Evolutionary conservation across 257 asterid species (phyloP), one percentile per base, ranked within the genome.

Genomic region (Phtheirospermum japonicum): DNA sequence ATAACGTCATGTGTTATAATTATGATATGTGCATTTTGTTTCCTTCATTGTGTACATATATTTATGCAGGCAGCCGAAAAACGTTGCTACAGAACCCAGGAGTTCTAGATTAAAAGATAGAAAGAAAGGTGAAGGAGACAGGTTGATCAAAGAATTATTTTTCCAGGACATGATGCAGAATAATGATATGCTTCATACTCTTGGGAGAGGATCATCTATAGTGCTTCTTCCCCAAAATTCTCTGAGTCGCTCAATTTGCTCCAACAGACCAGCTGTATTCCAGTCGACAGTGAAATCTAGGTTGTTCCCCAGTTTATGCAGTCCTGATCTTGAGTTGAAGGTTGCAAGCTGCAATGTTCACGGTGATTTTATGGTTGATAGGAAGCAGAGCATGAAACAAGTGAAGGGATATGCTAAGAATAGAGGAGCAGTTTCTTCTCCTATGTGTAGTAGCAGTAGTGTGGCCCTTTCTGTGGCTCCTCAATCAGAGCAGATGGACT

Each of bases 51-150:
- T 71, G 39, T 31, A 17, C 46, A 57, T 68, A 14, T 68, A 18
- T 57, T 63, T 36, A 33, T 72, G 75, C 85, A 93, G 99, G 46
- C 76, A 74, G 64, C 84, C 94, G 2, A 83, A 83, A 71, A 75
- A 73, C 70, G 72, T 77, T 48, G 57, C 70, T 52, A 40, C 20
- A 74, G 94, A 85, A 77, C 97, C 99, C 23, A 76, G 97, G 72
- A 93, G 99, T 81, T 87, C 92, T 16, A 82, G 99, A 32, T 66
- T 89, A 54, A 93, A 84, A 83, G 94, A 89, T 68, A 90, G 78
- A 78, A 89, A 82, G 82, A 93, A 74, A 75, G 82, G 82, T 56
- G 99, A 87, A 76, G 97, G 97, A 69, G 96, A 93, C 75, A 76
- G 65, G 74, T 76, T 93, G 77, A 85, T 93, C 61, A 93, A 93